Evolutionary conservation across 805 yeast species (phyloP).

Genomic region (Tetrapisispora pingtungensis): DNA sequence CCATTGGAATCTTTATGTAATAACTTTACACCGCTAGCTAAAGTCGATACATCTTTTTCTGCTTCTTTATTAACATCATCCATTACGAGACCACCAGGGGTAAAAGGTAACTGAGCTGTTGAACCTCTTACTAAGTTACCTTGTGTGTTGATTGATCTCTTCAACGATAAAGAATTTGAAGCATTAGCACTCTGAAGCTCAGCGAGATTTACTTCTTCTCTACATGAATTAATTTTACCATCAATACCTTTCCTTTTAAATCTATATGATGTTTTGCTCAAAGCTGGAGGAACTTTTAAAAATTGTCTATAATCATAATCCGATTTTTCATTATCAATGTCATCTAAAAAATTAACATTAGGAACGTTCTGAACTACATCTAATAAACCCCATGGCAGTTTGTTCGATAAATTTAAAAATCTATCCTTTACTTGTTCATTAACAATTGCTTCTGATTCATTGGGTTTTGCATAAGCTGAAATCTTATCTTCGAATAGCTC

Average conservation of each 20-base stretch:
- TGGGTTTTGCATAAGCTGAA: slow-evolving; percentile 13
- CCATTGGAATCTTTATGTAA: slow-evolving; percentile 67
- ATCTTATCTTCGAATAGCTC: slow-evolving; percentile 42
- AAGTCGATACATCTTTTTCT: slow-evolving; percentile 13
- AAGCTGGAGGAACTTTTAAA: slow-evolving; percentile 47
- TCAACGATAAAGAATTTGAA: slow-evolving; percentile 61
- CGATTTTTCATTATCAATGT: slow-evolving; percentile 9
- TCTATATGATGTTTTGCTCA: slow-evolving; percentile 53
- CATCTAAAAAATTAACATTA: slow-evolving; percentile 18
- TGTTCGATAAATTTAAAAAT: slow-evolving; percentile 53
- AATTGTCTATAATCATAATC: slow-evolving; percentile 35
- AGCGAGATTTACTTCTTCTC: slow-evolving; percentile 49
- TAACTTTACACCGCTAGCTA: slow-evolving; percentile 20
- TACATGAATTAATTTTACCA: slow-evolving; percentile 54
- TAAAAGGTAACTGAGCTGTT: slow-evolving; percentile 72
- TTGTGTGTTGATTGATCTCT: slow-evolving; percentile 54
- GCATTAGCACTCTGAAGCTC: slow-evolving; percentile 42
- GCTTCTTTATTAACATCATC: slow-evolving; percentile 10
- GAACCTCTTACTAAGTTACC: slow-evolving; percentile 58
- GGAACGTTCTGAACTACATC: slow-evolving; percentile 58
- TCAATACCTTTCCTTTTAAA: slow-evolving; percentile 67
- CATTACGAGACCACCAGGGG: slow-evolving; percentile 74
- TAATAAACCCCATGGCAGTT: slow-evolving; percentile 60
- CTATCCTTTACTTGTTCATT: slow-evolving; percentile 26
- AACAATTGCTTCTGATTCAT: background rate